These are phyloP conservation scores for Clathrus columnatus DNA, from an alignment of 768 basidiomycete genomes.

Conservation along the genomic window DNA sequence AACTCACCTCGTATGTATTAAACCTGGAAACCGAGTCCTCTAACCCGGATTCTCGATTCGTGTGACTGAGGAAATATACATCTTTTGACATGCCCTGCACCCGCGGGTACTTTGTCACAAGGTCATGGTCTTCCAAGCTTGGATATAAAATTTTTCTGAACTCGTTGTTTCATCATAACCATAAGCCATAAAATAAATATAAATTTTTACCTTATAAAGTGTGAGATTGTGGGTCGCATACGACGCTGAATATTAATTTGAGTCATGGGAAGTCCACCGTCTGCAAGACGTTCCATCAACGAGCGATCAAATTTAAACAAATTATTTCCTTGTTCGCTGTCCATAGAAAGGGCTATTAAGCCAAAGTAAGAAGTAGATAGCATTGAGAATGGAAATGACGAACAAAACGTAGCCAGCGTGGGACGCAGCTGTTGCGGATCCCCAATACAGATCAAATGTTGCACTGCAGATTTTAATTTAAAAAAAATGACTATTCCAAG, in stretches of 20 bases:
- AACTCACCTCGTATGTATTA: constrained; percentile 56
- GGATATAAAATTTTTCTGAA: constrained; percentile 55
- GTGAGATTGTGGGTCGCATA: constrained; percentile 65
- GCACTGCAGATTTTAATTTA: too few relatives aligned
- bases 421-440: constrained; percentile 72
- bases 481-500: too few relatives aligned
- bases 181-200: too few relatives aligned
- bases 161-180: background rate
- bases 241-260: constrained; percentile 63
- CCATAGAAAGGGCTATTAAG: constrained; percentile 56
- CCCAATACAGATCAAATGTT: constrained; percentile 74
- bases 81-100: constrained; percentile 58
- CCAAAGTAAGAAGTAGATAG: too few relatives aligned
- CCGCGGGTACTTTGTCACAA: constrained; percentile 41
- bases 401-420: constrained; percentile 54
- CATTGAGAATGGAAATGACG: constrained; percentile 13
- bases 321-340: constrained; percentile 43
- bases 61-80: constrained; percentile 60
- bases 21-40: constrained; percentile 61
- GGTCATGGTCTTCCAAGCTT: constrained; percentile 44
- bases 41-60: constrained; percentile 49
- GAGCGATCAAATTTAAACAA: constrained; percentile 65
- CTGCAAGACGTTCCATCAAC: constrained; percentile 66
- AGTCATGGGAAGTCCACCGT: constrained; percentile 51
- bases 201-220: constrained; percentile 55